Percentiles rank a stretch among this genome's conserved stretches.
phyloP scores from a whole-genome alignment of 2,329 filamentous ascomycete genomes.

The Aotearoamyces nothofagi region DNA sequence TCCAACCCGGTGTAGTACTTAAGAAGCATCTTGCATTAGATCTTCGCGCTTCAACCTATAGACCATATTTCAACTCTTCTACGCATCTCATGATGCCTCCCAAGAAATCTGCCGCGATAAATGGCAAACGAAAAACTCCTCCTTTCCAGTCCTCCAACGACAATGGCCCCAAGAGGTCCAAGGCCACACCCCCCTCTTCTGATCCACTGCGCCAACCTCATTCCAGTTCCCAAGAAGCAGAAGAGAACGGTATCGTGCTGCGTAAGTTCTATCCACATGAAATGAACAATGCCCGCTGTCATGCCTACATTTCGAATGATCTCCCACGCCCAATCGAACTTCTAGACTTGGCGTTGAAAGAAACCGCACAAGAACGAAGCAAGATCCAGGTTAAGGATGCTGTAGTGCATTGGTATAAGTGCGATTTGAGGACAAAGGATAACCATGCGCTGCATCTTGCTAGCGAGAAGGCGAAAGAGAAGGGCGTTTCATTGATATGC shows the following conservation, averaged over 20 bases:
- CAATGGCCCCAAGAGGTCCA: constrained; percentile 12
- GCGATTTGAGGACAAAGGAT: constrained; percentile 58
- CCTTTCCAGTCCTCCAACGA: too few relatives aligned
- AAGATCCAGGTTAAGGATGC: constrained; percentile 38
- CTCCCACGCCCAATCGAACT: constrained; percentile 60
- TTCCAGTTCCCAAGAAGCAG: constrained; percentile 21
- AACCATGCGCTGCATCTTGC: constrained; percentile 59
- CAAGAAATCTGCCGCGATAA: too few relatives aligned
- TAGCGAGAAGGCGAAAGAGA: constrained; percentile 46
- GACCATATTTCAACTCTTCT: too few relatives aligned
- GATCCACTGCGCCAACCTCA: constrained; percentile 13
- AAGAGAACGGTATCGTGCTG: constrained; percentile 46
- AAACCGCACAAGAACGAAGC: constrained; percentile 39
- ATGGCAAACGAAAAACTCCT: too few relatives aligned
- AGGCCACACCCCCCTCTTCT: constrained; percentile 7
- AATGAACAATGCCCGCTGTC: constrained; percentile 68
- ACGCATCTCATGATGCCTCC: too few relatives aligned
- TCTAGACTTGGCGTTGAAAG: constrained; percentile 42
- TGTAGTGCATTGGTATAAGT: constrained; percentile 85
- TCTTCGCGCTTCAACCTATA: too few relatives aligned
- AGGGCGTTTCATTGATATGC: constrained; percentile 57
- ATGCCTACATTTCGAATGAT: constrained; percentile 54
- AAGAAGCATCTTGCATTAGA: too few relatives aligned
- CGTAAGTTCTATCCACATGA: constrained; percentile 72
- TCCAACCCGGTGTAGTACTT: too few relatives aligned